phyloP scores from a whole-genome alignment of 73 alveolate genomes.

The Urostyla sp. region DNA sequence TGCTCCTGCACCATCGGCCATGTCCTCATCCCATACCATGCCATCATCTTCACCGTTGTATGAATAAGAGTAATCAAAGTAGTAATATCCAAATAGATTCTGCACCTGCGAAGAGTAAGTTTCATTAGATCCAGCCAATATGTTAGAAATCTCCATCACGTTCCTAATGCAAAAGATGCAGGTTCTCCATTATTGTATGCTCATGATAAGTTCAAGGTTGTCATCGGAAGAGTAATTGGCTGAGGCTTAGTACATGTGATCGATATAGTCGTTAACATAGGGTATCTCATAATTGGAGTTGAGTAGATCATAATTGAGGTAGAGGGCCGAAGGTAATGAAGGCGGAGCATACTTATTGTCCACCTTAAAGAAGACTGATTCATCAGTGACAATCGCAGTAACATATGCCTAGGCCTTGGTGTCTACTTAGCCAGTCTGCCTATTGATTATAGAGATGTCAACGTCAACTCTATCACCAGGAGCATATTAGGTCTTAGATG shows the following conservation, averaged over 20 bases:
- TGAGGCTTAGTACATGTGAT: conserved; percentile 1
- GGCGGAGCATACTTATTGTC: conserved; percentile 49
- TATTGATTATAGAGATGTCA: not conserved
- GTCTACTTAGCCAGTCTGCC: conserved; percentile 8
- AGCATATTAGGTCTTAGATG: not conserved
- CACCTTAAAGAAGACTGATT: conserved; percentile 39
- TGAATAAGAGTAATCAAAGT: too few species aligned
- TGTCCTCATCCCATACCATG: too few species aligned
- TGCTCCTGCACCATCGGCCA: too few species aligned
- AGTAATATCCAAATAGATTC: not conserved
- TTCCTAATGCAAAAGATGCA: not conserved
- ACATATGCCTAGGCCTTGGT: conserved; percentile 2
- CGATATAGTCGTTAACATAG: conserved; percentile 58
- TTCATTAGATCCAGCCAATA: not conserved
- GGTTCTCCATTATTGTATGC: conserved; percentile 15
- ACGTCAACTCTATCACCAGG: conserved; percentile 42
- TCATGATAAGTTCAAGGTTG: conserved; percentile 34
- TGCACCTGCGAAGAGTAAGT: not conserved
- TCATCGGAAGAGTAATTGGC: not conserved
- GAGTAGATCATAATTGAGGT: conserved; percentile 50
- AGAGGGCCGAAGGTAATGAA: conserved; percentile 48
- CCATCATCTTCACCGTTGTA: too few species aligned
- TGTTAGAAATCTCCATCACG: too few species aligned
- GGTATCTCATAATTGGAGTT: conserved; percentile 27
- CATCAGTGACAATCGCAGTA: conserved; percentile 51